phyloP scores from a whole-genome alignment of 2,329 filamentous ascomycete species.

The Fusarium chaquense region DNA sequence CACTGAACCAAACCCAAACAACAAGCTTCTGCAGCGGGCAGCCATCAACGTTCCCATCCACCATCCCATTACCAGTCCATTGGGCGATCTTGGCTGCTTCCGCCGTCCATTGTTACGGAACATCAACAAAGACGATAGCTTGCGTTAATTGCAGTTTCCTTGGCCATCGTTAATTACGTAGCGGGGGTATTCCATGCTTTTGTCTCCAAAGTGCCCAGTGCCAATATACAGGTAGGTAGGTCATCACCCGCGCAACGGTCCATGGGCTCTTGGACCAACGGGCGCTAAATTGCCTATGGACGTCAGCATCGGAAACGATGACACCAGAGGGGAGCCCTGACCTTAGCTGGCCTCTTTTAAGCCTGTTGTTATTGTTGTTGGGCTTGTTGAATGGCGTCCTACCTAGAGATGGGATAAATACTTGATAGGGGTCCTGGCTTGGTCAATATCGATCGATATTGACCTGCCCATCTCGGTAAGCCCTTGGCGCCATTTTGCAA shows the following conservation, averaged over 20 bases:
- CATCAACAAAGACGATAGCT: conserved; percentile 4
- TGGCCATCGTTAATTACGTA: conserved; percentile 6
- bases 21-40: conserved; percentile 8
- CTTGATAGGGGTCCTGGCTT: conserved; percentile 24
- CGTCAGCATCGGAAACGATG: conserved; percentile 24
- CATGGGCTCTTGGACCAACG: conserved; percentile 25
- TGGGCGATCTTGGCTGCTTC: conserved; percentile 29
- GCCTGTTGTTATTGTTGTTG: not conserved
- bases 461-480: conserved; percentile 41
- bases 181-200: conserved; percentile 17
- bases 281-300: conserved; percentile 4
- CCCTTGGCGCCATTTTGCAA: conserved; percentile 11
- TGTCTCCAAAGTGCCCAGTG: conserved; percentile 16
- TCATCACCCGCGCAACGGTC: conserved; percentile 36
- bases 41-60: not conserved
- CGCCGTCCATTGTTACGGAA: not conserved
- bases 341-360: not conserved
- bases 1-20: conserved; percentile 19
- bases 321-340: not conserved
- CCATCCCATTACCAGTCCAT: conserved; percentile 13
- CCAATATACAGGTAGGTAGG: conserved; percentile 9
- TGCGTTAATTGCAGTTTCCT: conserved; percentile 8
- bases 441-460: conserved; percentile 15
- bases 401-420: not conserved
- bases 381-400: not conserved